Evolutionary conservation across 2,329 filamentous ascomycete species (phyloP), one percentile per base, ranked within the genome.

Genomic region (Fonsecaea erecta): DNA sequence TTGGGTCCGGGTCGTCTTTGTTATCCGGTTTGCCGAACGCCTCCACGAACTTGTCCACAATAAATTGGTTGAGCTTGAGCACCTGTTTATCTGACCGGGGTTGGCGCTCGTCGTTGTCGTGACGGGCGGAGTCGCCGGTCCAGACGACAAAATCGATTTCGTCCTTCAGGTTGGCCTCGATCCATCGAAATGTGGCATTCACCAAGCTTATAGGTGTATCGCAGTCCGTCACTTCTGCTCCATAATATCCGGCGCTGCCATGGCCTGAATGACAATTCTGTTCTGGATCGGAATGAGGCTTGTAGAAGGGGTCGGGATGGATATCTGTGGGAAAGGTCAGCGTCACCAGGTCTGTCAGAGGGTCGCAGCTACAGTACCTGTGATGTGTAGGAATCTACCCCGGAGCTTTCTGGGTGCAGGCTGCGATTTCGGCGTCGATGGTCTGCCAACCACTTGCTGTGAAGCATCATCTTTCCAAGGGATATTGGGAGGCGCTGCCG

Each of bases 161-260:
- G 74, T 93, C 90, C 74, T 86, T 89, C 64, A 97, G 74, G 73
- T 96, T 89, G 51, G 88, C 84, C 52, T 87, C 83, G 58, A 99
- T 90, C 94, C 94, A 99, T 73, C 88, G 84, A 74, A 98, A 92
- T 0, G 94, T 98, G 72, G 91, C 90, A 76, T 98, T 91, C 67
- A 97, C 82, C 18, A 99, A 86, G 0, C 89, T 81, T 65, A 88
- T 79, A 0, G 95, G 94, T 1, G 91, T 86, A 79, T 99, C 95
- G 83, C 95, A 99, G 65, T 92, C 91, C 8, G 91, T 91, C 0
- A 88, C 92, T 77, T 95, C 91, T 62, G 93, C 89, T 73, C 95
- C 95, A 74, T 92, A 95, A 57, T 85, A 82, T 52, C 93, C 94
- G 7, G 94, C 90, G 3, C 54, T 18, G 54, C 71, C 70, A 5